A percentile compares a stretch with the other conserved stretches of the same genome.
Evolutionary conservation across 441 rosid genomes (phyloP).

Genomic region (Corymbia citriodora): DNA sequence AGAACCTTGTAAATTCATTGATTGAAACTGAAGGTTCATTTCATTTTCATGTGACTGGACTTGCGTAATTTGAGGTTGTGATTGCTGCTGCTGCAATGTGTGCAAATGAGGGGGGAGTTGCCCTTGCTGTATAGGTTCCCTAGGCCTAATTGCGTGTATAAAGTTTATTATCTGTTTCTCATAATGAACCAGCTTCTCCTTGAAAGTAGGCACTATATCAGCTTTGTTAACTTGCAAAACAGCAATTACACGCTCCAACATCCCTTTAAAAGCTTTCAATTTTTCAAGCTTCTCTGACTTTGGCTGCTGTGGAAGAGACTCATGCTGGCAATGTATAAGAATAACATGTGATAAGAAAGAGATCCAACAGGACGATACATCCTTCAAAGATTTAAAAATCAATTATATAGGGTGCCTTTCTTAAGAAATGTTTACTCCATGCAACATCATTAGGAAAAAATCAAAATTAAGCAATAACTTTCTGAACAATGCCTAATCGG

Average conservation of each 20-base stretch:
- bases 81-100: background rate
- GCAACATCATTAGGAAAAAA: background rate
- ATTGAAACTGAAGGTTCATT: slow-evolving; percentile 59
- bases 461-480: background rate
- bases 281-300: slow-evolving; percentile 73
- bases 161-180: too few species aligned
- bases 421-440: background rate
- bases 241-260: slow-evolving; percentile 62
- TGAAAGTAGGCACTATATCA: slow-evolving; percentile 27
- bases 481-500: background rate
- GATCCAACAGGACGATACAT: background rate
- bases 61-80: slow-evolving; percentile 49
- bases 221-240: slow-evolving; percentile 53
- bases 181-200: too few species aligned
- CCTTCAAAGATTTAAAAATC: background rate
- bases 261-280: slow-evolving; percentile 48
- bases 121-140: too few species aligned
- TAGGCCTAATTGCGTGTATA: too few species aligned
- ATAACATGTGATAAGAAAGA: background rate
- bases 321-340: slow-evolving; percentile 27
- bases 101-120: too few species aligned
- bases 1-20: slow-evolving; percentile 42
- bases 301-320: slow-evolving; percentile 63
- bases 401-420: background rate
- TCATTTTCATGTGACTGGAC: slow-evolving; percentile 71